A percentile compares a stretch with the other conserved stretches of the same genome.
Conservation (phyloP, 2,329 filamentous ascomycete species). For the Diaporthe helianthi region DNA sequence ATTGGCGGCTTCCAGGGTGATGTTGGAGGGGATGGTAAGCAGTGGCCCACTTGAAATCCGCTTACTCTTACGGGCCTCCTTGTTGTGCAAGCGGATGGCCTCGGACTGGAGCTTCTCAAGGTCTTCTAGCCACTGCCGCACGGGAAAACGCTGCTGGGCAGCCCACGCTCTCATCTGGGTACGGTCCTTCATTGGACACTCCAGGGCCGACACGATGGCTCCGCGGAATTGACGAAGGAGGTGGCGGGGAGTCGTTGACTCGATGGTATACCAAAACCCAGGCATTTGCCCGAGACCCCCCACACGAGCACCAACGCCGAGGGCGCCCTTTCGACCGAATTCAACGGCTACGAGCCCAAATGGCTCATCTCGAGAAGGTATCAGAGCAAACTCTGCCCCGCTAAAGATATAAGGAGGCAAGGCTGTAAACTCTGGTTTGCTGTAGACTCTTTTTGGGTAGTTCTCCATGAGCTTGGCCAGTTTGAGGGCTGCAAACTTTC, state of each 20-base stretch:
- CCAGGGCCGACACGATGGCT: conserved; percentile 67
- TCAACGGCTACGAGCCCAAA: conserved; percentile 74
- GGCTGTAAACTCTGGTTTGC: conserved; percentile 72
- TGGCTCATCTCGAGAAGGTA: conserved; percentile 72
- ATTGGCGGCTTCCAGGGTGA: conserved; percentile 32
- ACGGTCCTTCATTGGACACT: conserved; percentile 61
- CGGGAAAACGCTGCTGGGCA: conserved; percentile 70
- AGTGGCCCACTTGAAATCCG: conserved; percentile 33
- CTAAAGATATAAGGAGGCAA: conserved; percentile 72
- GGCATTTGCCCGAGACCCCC: conserved; percentile 75
- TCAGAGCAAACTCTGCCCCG: conserved; percentile 72
- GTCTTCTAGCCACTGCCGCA: conserved; percentile 71
- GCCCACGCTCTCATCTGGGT: conserved; percentile 70
- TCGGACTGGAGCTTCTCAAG: conserved; percentile 67
- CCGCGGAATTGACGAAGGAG: conserved; percentile 70
- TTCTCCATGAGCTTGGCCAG: conserved; percentile 68
- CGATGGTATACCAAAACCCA: conserved; percentile 75
- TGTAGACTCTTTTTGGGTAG: conserved; percentile 70
- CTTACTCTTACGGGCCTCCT: conserved; percentile 41
- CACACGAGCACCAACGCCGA: conserved; percentile 71
- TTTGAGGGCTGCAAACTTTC: conserved; percentile 72
- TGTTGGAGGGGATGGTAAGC: conserved; percentile 36
- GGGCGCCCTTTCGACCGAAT: conserved; percentile 71
- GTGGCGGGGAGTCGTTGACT: conserved; percentile 68
- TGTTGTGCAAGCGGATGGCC: conserved; percentile 59